Conservation (phyloP, 345 rosid genomes). For the Corchorus olitorius region DNA sequence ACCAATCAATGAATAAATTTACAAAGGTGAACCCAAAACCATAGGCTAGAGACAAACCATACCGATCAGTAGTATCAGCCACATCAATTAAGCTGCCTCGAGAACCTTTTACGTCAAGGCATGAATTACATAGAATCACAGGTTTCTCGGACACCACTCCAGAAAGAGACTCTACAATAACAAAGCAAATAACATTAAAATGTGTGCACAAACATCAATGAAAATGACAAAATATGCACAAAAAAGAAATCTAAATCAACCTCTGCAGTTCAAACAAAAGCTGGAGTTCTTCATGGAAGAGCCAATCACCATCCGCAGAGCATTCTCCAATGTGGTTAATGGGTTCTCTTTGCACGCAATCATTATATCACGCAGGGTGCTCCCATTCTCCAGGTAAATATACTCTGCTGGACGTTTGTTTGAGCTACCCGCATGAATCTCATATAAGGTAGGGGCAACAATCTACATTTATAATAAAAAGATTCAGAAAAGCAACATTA, state of each 20-base stretch:
- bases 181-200: conserved; percentile 14
- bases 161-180: conserved; percentile 45
- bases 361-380: conserved; percentile 80
- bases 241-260: conserved; percentile 43
- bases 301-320: conserved; percentile 52
- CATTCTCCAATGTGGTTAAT: conserved; percentile 59
- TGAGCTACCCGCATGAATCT: conserved; percentile 82
- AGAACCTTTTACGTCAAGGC: conserved; percentile 48
- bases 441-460: conserved; percentile 58
- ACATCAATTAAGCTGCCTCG: conserved; percentile 30
- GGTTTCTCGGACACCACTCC: conserved; percentile 35
- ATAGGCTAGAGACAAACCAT: conserved; percentile 11
- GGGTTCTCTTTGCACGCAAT: conserved; percentile 69
- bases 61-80: conserved; percentile 39
- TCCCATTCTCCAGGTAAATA: conserved; percentile 72
- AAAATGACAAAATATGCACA: not conserved
- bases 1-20: not conserved
- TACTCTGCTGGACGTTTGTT: conserved; percentile 89
- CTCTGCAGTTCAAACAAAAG: conserved; percentile 86
- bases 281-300: conserved; percentile 49
- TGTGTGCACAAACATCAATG: not conserved
- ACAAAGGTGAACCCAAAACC: not conserved
- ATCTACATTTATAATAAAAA: conserved; percentile 41
- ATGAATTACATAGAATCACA: conserved; percentile 52
- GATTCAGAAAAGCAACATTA: conserved; percentile 17